Percentiles rank a stretch among this genome's conserved stretches.
Conservation (phyloP, 371 early-diverging fungal species). For the Mucor plumbeus region DNA sequence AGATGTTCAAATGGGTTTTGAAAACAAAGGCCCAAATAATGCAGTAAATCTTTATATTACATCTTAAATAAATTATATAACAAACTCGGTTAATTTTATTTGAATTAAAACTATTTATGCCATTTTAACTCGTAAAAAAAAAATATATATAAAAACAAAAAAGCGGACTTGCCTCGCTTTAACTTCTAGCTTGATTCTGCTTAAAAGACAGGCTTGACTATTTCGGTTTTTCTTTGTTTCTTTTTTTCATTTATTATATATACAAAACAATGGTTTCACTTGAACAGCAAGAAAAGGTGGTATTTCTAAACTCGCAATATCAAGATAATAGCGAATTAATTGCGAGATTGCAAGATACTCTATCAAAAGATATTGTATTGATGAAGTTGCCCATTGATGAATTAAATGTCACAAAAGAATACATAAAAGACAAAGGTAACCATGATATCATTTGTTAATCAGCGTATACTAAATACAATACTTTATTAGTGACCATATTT, state of each 20-base stretch:
- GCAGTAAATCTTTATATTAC: conserved; percentile 49
- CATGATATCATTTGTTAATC: background rate
- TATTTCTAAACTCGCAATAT: conserved; percentile 31
- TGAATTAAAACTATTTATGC: background rate
- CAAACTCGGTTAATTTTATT: background rate
- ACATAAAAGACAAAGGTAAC: conserved; percentile 22
- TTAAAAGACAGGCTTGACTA: background rate
- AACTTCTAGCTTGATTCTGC: background rate
- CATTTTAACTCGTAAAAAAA: background rate
- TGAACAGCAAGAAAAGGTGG: conserved; percentile 28
- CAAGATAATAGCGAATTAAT: conserved; percentile 27
- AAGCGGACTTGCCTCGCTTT: background rate
- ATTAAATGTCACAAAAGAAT: conserved; percentile 26
- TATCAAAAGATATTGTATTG: conserved; percentile 14
- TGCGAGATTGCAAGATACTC: conserved; percentile 7
- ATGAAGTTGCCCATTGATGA: conserved; percentile 20
- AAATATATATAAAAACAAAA: too few relatives aligned
- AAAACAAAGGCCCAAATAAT: conserved; percentile 57
- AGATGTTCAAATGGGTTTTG: conserved; percentile 91
- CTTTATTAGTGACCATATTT: conserved; percentile 19
- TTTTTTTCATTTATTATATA: conserved; percentile 3
- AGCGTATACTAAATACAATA: background rate
- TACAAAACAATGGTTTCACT: conserved; percentile 2
- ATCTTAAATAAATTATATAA: conserved; percentile 3
- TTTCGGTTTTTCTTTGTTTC: conserved; percentile 3